Base-by-base conservation (phyloP, 495 filamentous ascomycete species). In the Annulohypoxylon nitens region DNA sequence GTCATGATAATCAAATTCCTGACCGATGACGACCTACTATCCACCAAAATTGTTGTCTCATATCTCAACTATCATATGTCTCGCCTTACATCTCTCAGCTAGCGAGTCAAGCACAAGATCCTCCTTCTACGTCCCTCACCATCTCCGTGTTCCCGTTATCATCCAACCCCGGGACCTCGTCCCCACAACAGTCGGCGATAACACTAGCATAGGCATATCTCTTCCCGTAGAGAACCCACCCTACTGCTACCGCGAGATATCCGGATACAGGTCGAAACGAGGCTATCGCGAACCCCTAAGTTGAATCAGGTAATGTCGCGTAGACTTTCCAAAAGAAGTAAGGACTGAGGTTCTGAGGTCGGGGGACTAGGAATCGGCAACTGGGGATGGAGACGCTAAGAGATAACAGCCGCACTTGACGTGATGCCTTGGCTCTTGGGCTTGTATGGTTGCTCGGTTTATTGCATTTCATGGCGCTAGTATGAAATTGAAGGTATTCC, bases 251-350 rank as follows among this genome's bases (percentile, higher is more conserved):
- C 11, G 11, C 36, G 36, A 39, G 36, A 39, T 39, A 39, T 39
- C 36, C 36, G 36, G 36, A 26, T 53, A 53, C 3, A 50, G 23
- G 20, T 26, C 48, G 23, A 23, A 26, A 53, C 20, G 48, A 53
- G 23, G 48, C 50, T 54, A 54, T 54, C 50, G 12, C 20, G 50
- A 54, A 54, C 50, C 12, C 50, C 11, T 26, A 14, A 54, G 50
- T 26, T 54, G 50, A 54, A 54, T 30, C 3, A 3, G 50, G 50
- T 11, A 54, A 30, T 33, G 11, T 16, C 50, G 50, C 23, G n/a
- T 54, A 33, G 30, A 54, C 25, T 26, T 54, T 30, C 50, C 50
- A 2, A 26, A 54, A 16, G 11, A 11, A 33, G 50, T 26, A 33
- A 54, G 14, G 50, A n/a, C 12, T 26, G 48, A 26, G 7, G 23